Evolutionary conservation across 768 basidiomycete genomes (phyloP), one percentile per base, ranked within the genome.

Genomic region (Termitomyces sp.): DNA sequence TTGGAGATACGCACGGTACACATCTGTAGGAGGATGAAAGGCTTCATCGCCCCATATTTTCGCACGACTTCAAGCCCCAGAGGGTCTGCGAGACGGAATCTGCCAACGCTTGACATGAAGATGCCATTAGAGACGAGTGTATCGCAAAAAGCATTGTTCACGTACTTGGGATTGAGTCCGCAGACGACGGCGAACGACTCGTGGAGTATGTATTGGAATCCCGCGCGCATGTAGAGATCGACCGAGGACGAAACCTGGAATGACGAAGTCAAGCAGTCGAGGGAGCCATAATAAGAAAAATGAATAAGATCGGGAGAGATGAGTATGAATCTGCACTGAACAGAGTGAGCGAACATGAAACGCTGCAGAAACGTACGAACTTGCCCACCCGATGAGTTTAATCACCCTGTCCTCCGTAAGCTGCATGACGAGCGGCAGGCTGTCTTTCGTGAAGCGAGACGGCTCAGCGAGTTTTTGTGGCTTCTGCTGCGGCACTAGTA

Each of bases 161-260:
- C 86, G 29, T 71, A 91, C 88, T 82, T 86, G 0, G 92, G 93
- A 19, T 78, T 84, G 1, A 83, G 94, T 4, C 93, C 91, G 65
- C 92, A 95, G 16, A 97, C 94, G 38, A 96, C 90, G 0, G 94
- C 94, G 67, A 96, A 91, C 0, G 91, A 93, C 66, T 97, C 94
- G 0, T 89, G 90, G 4, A 97, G 80, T 87, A 93, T 94, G 35
- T 83, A 71, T 64, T 96, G 94, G 73, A 95, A 97, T 8, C 83
- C 87, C 1, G 90, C 86, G 69, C 95, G 94, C 3, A 93, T 95
- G 64, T 97, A 94, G 21, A 97, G 71, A 69, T 96, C 94, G n/a
- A 95, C 87, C 8, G 93, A 95, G 6, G 93, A 95, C 90, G 75
- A 97, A 97, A 70, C 86, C 86, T 88, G 57, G n/a, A n/a, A 12